Base-by-base conservation (phyloP, 352 stramenopile genomes). In the Saprolegnia diclina region DNA sequence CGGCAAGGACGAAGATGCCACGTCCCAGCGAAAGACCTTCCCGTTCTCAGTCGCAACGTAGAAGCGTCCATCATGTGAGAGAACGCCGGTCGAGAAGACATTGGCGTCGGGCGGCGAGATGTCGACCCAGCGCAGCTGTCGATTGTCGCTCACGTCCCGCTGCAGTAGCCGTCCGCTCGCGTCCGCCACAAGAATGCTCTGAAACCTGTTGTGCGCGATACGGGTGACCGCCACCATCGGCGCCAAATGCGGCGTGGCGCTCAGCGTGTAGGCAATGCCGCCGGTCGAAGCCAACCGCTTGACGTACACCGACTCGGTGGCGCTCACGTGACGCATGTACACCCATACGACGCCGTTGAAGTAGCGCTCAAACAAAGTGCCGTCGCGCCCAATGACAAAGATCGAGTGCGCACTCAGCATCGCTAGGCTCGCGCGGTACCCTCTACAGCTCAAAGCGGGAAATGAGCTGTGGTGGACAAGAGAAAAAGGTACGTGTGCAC, bases 281-380 rank as follows among this genome's bases (percentile, higher is more conserved):
- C 42, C 42, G 1, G 42, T 14, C 18, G 13, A n/a, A 4, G 11
- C 13, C 7, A 4, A 10, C 3, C 13, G 11, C 42, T 48, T 48
- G 11, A n/a, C 18, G 54, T 22, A 62, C 10, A 62, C 21, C 18
- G 13, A 16, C 24, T 62, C 54, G 0, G 26, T 9, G 4, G 22
- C 26, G 18, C 18, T 10, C 11, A 24, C 35, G n/a, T 62, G 54
- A 5, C 35, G 54, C 21, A 62, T 35, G 32, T 45, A 62, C 24
- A 40, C 54, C 54, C 54, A 62, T 0, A 22, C 35, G 26, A 40
- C 35, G 54, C 54, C 54, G n/a, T 62, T 62, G 54, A 62, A 62
- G 29, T 24, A 62, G 54, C 54, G 54, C 18, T 62, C 54, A 22
- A 45, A 62, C 19, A 62, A 14, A 62, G 5, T 5, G n/a, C 54